Base-by-base conservation (phyloP, 1,284 basidiomycete species). In the Anthracocystis panici-leucophaei region DNA sequence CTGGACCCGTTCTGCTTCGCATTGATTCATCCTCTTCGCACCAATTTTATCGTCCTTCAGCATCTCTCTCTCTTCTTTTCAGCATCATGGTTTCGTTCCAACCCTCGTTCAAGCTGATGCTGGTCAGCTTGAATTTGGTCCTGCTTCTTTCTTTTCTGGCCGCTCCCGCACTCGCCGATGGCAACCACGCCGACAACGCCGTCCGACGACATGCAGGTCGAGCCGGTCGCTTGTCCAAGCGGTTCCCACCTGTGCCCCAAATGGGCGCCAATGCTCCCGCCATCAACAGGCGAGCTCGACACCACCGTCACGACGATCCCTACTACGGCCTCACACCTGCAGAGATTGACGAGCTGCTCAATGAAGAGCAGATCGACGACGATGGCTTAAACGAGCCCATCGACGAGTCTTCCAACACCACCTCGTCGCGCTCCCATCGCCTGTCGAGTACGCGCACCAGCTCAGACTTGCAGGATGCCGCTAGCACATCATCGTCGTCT, bases 71-170 rank as follows among this genome's bases (percentile, higher is more conserved):
- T 21, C 21, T 2, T 48, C 38, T 3, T 3, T n/a, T 40, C 54
- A 14, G 12, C 57, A 48, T 33, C 68, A 71, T 71, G 68, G 68
- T 65, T 8, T 57, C 53, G 20, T 71, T 71, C 42, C 68, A 65
- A 16, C 58, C 68, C 10, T 41, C 38, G 5, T 65, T 71, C 51
- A 61, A 62, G 62, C 62, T 71, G 31, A 55, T 71, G 68, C 58
- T 71, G 41, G 62, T 71, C 68, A 71, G 68, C 63, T 49, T 71
- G 27, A 49, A 58, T 10, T 38, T 71, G 3, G 58, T 71, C 55
- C 29, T 65, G 5, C 48, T 70, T 20, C 45, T 65, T 12, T 57
- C 53, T 9, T 54, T 70, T 38, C 53, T 44, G 23, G 40, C 52
- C 2, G 38, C 51, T 1, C 41, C 67, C 2, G 67, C 44, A 12